Conservation (phyloP, 2,329 filamentous ascomycete species). For the Emmonsiellopsis sp. region DNA sequence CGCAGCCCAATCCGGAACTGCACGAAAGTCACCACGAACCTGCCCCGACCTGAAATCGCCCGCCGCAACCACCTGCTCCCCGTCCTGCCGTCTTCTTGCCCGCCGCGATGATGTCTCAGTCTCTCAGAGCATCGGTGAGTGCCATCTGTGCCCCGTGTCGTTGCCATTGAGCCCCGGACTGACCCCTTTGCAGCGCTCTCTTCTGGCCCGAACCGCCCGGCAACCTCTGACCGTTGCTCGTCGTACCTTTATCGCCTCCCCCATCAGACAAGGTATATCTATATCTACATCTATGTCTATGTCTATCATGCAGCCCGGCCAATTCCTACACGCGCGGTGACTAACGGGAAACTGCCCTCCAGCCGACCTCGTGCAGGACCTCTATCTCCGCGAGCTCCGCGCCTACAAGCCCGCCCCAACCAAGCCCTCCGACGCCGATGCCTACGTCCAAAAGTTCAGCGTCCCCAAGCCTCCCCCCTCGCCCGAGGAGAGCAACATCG, state of each 20-base stretch:
- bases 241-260: conserved; percentile 56
- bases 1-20: not conserved
- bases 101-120: conserved; percentile 13
- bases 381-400: conserved; percentile 94
- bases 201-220: conserved; percentile 52
- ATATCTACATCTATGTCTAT: conserved; percentile 26
- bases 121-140: conserved; percentile 13
- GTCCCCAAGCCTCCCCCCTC: conserved; percentile 73
- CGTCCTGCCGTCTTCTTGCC: conserved; percentile 3
- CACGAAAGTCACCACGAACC: not conserved
- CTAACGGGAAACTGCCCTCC: conserved; percentile 12
- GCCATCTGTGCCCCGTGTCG: not conserved
- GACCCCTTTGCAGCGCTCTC: conserved; percentile 44
- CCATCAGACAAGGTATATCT: conserved; percentile 52
- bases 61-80: conserved; percentile 1
- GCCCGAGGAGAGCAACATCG: conserved; percentile 89
- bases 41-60: not conserved
- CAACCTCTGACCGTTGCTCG: conserved; percentile 47
- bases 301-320: not conserved
- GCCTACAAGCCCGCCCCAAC: conserved; percentile 79
- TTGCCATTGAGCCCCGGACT: conserved; percentile 13
- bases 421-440: conserved; percentile 80
- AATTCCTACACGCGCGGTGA: not conserved
- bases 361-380: conserved; percentile 97
- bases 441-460: conserved; percentile 81